These are phyloP conservation scores for Chenopodium suecicum DNA, from an alignment of 148 eudicot genomes.

Conservation along the genomic window DNA sequence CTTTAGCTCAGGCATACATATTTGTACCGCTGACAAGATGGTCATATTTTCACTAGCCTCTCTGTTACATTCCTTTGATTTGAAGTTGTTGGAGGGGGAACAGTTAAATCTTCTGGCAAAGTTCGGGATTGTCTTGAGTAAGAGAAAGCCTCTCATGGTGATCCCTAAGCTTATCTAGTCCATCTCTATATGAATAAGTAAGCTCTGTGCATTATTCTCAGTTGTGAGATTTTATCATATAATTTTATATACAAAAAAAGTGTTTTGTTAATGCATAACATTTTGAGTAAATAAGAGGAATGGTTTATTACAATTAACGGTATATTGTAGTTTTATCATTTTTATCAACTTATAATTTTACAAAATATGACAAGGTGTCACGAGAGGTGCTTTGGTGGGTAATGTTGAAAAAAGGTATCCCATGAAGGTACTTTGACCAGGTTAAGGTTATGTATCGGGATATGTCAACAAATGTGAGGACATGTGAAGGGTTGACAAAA, in stretches of 20 bases:
- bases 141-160: slow-evolving; percentile 42
- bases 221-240: neutral
- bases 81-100: slow-evolving; percentile 51
- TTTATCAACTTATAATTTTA: too few relatives aligned
- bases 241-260: neutral
- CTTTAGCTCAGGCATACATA: slow-evolving; percentile 70
- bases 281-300: neutral
- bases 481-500: too few relatives aligned
- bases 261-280: too few relatives aligned
- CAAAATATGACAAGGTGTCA: too few relatives aligned
- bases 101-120: slow-evolving; percentile 44
- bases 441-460: too few relatives aligned
- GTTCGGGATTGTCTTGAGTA: slow-evolving; percentile 65
- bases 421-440: too few relatives aligned
- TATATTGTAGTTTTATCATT: too few relatives aligned
- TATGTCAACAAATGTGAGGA: too few relatives aligned
- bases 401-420: too few relatives aligned
- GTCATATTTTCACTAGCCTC: slow-evolving; percentile 50
- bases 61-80: slow-evolving; percentile 59
- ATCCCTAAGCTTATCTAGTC: slow-evolving; percentile 44
- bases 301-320: neutral
- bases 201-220: neutral
- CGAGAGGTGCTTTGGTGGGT: too few relatives aligned
- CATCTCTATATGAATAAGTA: slow-evolving; percentile 37
- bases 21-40: slow-evolving; percentile 62